These are phyloP conservation scores for Talaromyces funiculosus DNA, from an alignment of 2,329 filamentous ascomycete species.

Conservation along the genomic window DNA sequence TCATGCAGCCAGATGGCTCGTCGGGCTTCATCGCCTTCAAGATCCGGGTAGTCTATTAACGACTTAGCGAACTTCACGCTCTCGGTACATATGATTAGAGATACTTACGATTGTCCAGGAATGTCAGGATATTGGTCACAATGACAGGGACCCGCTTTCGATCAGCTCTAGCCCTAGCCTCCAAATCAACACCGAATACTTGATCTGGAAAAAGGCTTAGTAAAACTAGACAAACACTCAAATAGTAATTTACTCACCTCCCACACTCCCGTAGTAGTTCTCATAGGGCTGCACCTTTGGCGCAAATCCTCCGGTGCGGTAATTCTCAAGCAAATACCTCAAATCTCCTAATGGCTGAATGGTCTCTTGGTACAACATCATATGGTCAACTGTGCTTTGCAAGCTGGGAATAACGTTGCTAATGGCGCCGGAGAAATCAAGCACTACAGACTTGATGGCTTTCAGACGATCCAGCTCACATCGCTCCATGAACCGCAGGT, in stretches of 20 bases:
- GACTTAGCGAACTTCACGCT: neutral
- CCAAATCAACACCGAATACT: conserved; percentile 96
- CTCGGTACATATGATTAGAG: neutral
- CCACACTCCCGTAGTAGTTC: conserved; percentile 98
- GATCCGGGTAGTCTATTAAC: conserved; percentile 71
- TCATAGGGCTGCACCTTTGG: conserved; percentile 91
- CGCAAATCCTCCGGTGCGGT: conserved; percentile 87
- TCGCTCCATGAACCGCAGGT: conserved; percentile 92
- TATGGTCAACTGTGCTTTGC: conserved; percentile 93
- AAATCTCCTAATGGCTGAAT: conserved; percentile 90
- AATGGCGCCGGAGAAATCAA: conserved; percentile 95
- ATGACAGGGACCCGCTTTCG: conserved; percentile 91
- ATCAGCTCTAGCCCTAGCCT: conserved; percentile 85
- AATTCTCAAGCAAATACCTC: conserved; percentile 91
- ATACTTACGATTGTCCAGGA: conserved; percentile 70
- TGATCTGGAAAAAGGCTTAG: conserved; percentile 55
- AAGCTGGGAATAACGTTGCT: conserved; percentile 96
- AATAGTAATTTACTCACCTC: conserved; percentile 46
- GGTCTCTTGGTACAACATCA: conserved; percentile 98
- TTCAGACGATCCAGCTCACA: conserved; percentile 94
- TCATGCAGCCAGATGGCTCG: conserved; percentile 92
- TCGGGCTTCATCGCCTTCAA: conserved; percentile 91
- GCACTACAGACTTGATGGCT: conserved; percentile 94
- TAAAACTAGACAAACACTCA: conserved; percentile 13
- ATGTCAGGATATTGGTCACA: conserved; percentile 87